Conservation (phyloP, 352 stramenopile species). For the Saprolegnia parasitica region DNA sequence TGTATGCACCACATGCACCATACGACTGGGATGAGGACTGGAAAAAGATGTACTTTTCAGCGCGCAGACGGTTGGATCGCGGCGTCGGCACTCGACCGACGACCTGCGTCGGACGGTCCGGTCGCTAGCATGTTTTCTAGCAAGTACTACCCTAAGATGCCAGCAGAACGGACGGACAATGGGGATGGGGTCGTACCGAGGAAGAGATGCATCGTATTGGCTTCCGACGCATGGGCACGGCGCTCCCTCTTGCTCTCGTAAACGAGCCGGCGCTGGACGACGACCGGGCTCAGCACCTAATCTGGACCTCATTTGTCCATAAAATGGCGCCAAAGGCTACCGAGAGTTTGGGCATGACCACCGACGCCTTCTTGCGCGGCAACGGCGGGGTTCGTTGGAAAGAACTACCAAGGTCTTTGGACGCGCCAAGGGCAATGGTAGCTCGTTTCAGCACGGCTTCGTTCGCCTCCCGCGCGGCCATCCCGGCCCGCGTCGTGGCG, state of each 20-base stretch:
- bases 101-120: too few species aligned
- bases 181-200: not conserved
- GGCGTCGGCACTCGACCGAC: too few species aligned
- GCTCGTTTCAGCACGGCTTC: conserved; percentile 4
- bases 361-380: not conserved
- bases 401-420: not conserved
- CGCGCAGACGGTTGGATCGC: too few species aligned
- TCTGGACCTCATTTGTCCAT: too few species aligned
- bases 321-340: too few species aligned
- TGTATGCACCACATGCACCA: not conserved
- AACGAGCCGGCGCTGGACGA: not conserved
- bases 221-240: not conserved
- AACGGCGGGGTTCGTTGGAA: not conserved
- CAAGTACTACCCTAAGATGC: not conserved
- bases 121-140: not conserved
- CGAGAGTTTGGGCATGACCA: too few species aligned
- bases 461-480: not conserved
- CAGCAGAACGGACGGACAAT: not conserved
- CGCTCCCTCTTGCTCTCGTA: not conserved
- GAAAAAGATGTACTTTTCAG: too few species aligned
- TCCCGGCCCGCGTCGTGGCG: not conserved
- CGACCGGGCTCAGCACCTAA: not conserved
- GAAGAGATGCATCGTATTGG: not conserved
- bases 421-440: not conserved
- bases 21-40: too few species aligned